A percentile compares a stretch with the other conserved stretches of the same genome.
Conservation (phyloP, 2,329 filamentous ascomycete species). For the Calonectria hongkongensis region DNA sequence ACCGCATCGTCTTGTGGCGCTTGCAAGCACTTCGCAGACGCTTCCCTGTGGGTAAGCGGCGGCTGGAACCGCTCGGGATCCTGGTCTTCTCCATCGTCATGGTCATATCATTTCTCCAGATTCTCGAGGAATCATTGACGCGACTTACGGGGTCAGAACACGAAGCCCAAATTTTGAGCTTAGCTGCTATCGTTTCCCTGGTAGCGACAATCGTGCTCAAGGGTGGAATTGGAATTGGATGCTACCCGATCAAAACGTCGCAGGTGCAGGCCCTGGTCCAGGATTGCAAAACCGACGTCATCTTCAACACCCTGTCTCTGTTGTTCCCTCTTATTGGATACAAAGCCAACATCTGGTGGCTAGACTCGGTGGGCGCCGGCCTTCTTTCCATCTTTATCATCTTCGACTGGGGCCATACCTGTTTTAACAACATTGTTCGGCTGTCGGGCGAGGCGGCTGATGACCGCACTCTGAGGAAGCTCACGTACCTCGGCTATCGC, state of each 20-base stretch:
- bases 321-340: slow-evolving; percentile 85
- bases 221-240: slow-evolving; percentile 88
- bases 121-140: slow-evolving; percentile 80
- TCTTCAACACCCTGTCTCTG: slow-evolving; percentile 92
- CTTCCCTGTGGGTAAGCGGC: slow-evolving; percentile 82
- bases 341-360: slow-evolving; percentile 78
- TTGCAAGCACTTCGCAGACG: slow-evolving; percentile 71
- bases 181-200: slow-evolving; percentile 69
- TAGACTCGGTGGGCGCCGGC: slow-evolving; percentile 77
- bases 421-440: slow-evolving; percentile 56
- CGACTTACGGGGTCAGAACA: slow-evolving; percentile 76
- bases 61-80: slow-evolving; percentile 84
- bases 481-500: slow-evolving; percentile 59
- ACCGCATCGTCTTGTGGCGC: slow-evolving; percentile 79
- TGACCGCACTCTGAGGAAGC: slow-evolving; percentile 56
- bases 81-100: slow-evolving; percentile 88
- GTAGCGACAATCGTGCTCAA: slow-evolving; percentile 86
- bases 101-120: slow-evolving; percentile 88
- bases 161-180: slow-evolving; percentile 59
- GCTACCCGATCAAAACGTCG: slow-evolving; percentile 86
- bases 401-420: slow-evolving; percentile 79
- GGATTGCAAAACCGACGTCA: slow-evolving; percentile 78
- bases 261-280: slow-evolving; percentile 82
- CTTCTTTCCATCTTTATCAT: slow-evolving; percentile 80
- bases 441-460: slow-evolving; percentile 59